phyloP scores from a whole-genome alignment of 2,329 filamentous ascomycete genomes.

The Corynespora cassiicola region DNA sequence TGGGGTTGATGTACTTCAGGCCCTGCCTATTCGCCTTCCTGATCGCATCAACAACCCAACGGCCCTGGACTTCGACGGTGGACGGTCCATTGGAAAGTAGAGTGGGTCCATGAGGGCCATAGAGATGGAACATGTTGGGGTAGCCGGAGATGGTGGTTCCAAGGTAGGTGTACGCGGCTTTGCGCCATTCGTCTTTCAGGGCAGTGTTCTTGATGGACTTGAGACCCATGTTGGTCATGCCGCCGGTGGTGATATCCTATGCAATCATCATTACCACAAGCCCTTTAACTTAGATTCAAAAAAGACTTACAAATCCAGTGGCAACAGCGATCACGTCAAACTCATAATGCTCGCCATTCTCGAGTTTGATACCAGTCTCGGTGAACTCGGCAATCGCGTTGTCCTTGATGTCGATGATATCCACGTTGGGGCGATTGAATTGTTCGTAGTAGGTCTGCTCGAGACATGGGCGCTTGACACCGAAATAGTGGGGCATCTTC shows the following conservation, averaged over 20 bases:
- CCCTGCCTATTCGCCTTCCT: slow-evolving; percentile 33
- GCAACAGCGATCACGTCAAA: slow-evolving; percentile 44
- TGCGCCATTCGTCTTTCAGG: slow-evolving; percentile 35
- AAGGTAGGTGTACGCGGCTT: slow-evolving; percentile 37
- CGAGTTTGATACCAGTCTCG: slow-evolving; percentile 34
- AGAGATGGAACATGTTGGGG: slow-evolving; percentile 46
- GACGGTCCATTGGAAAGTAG: slow-evolving; percentile 48
- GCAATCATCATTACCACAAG: slow-evolving; percentile 29
- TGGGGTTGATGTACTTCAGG: slow-evolving; percentile 40
- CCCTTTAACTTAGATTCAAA: too few species aligned
- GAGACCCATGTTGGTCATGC: slow-evolving; percentile 26
- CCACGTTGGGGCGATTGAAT: slow-evolving; percentile 42
- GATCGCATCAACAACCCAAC: slow-evolving; percentile 46
- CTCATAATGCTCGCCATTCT: slow-evolving; percentile 35
- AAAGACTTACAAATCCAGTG: slow-evolving; percentile 42
- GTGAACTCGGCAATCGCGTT: slow-evolving; percentile 36
- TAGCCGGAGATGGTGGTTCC: slow-evolving; percentile 38
- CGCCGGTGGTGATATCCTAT: slow-evolving; percentile 38
- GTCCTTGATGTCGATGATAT: slow-evolving; percentile 42
- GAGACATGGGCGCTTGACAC: slow-evolving; percentile 46
- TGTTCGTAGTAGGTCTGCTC: slow-evolving; percentile 49
- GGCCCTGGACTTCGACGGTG: slow-evolving; percentile 45
- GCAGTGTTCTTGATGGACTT: slow-evolving; percentile 22
- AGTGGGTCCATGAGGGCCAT: slow-evolving; percentile 47
- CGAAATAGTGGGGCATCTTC: slow-evolving; percentile 45